Conservation (phyloP, 345 rosid species). For the Erodium maritimum region DNA sequence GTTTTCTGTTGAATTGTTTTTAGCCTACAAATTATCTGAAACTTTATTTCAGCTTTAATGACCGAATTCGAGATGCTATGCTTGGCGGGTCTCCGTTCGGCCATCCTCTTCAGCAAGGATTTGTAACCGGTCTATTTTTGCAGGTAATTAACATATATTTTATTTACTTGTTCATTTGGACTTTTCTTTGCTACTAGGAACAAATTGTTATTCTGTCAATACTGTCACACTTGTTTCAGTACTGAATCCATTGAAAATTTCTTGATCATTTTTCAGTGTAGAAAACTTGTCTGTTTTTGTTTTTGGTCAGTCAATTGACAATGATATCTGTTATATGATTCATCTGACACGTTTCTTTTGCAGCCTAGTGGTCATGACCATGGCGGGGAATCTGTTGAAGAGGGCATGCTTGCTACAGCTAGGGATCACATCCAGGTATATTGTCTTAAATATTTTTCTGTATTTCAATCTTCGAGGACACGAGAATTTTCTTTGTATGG, state of each 20-base stretch:
- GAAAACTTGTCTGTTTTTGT: background rate
- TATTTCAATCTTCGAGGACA: no score
- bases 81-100: conserved; percentile 99
- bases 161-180: background rate
- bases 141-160: conserved; percentile 51
- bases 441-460: no score
- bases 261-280: background rate
- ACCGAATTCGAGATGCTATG: conserved; percentile 91
- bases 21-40: conserved; percentile 6
- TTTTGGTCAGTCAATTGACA: background rate
- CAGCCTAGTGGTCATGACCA: conserved; percentile 88
- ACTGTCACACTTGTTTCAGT: background rate
- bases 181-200: no score
- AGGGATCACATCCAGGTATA: conserved; percentile 84
- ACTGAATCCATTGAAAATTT: background rate
- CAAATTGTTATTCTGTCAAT: background rate
- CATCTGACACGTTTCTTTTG: conserved; percentile 11
- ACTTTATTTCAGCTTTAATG: conserved; percentile 63
- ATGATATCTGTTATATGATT: background rate
- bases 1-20: background rate
- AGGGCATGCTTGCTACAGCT: conserved; percentile 59
- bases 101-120: conserved; percentile 93
- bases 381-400: conserved; percentile 53
- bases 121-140: conserved; percentile 67
- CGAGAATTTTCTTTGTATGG: no score